phyloP scores from a whole-genome alignment of 306 rosid genomes.

The Hippophae rhamnoides region DNA sequence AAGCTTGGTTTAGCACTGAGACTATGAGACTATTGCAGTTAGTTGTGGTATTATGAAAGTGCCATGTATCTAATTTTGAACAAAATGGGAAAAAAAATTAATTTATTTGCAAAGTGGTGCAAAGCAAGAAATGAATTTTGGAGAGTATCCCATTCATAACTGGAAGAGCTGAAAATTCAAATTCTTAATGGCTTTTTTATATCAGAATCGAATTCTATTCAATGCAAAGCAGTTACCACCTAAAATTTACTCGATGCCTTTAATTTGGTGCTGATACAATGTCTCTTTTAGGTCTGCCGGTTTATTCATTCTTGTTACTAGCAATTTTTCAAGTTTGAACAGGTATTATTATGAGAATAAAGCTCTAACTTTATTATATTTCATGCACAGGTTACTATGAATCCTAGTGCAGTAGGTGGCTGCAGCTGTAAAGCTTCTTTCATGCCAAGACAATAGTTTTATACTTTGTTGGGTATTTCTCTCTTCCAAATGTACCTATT shows the following conservation, averaged over 20 bases:
- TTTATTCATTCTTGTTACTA: background rate
- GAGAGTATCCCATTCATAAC: background rate
- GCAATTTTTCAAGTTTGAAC: slow-evolving; percentile 1
- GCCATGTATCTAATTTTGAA: background rate
- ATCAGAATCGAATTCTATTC: background rate
- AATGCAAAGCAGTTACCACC: background rate
- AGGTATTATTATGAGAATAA: background rate
- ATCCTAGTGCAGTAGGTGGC: slow-evolving; percentile 94
- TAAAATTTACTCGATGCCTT: background rate
- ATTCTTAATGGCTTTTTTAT: background rate
- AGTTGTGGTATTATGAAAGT: too few species aligned
- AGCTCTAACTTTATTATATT: slow-evolving; percentile 15
- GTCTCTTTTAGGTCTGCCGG: background rate
- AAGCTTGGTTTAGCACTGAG: too few species aligned
- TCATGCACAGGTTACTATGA: slow-evolving; percentile 61
- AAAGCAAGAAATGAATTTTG: background rate
- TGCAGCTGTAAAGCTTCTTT: slow-evolving; percentile 92
- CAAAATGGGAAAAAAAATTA: background rate
- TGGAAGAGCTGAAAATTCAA: background rate
- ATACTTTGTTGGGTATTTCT: background rate
- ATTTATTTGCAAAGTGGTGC: background rate
- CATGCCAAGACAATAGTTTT: slow-evolving; percentile 67
- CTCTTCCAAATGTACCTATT: slow-evolving; percentile 8
- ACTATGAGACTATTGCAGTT: too few species aligned
- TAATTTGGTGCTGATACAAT: background rate